Conservation (phyloP, 208 protist genomes). For the Trypanosoma brucei region DNA sequence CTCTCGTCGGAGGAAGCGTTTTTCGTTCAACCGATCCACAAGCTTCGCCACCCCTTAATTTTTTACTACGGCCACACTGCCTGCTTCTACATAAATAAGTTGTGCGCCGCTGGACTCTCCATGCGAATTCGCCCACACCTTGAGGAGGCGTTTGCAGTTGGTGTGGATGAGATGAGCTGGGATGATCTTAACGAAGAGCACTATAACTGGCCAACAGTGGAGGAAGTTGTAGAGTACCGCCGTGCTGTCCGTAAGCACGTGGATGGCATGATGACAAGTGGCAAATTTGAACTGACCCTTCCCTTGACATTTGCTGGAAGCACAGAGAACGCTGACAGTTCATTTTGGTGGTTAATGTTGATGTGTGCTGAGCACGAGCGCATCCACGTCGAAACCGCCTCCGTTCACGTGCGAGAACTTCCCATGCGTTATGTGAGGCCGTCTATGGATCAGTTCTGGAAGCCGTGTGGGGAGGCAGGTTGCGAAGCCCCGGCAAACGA, state of each 20-base stretch:
- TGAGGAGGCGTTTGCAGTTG: conserved; percentile 93
- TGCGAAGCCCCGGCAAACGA: conserved; percentile 63
- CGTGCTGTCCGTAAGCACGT: conserved; percentile 70
- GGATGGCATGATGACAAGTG: conserved; percentile 68
- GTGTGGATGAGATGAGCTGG: conserved; percentile 98
- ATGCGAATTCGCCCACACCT: conserved; percentile 77
- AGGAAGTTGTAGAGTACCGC: conserved; percentile 88
- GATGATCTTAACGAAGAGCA: conserved; percentile 90
- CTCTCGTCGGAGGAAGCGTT: conserved; percentile 79
- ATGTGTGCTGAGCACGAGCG: conserved; percentile 96
- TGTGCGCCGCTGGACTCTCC: conserved; percentile 81
- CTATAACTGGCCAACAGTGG: conserved; percentile 86
- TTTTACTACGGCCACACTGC: conserved; percentile 97
- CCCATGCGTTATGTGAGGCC: conserved; percentile 74
- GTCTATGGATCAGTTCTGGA: conserved; percentile 63
- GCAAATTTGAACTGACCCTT: conserved; percentile 63
- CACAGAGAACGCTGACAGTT: conserved; percentile 68
- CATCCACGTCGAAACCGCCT: conserved; percentile 96
- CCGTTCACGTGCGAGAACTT: conserved; percentile 94
- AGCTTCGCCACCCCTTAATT: conserved; percentile 93
- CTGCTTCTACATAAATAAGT: conserved; percentile 95
- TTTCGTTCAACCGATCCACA: conserved; percentile 79
- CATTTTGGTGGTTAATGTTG: conserved; percentile 90
- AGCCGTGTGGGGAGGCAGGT: conserved; percentile 54
- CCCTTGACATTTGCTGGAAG: conserved; percentile 79